Base-by-base conservation (phyloP, 257 asterid genomes). In the Solanum pinnatisectum region DNA sequence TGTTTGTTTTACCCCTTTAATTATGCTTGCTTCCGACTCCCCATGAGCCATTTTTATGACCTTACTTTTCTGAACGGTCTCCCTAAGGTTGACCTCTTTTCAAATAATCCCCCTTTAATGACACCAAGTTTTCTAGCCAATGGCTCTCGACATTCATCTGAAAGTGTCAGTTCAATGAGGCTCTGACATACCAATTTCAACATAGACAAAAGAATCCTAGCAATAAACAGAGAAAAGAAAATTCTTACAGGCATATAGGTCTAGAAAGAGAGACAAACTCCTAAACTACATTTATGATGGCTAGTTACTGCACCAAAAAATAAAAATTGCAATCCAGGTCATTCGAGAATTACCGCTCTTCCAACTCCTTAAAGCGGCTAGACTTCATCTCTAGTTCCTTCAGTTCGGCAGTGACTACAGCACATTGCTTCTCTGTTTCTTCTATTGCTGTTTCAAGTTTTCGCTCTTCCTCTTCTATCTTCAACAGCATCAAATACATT, bases 381-480 rank as follows among this genome's bases (percentile, higher is more conserved):
- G 98, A 96, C 89, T 97, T 97, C 46, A 94, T 83, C 91, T 97
- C 99, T 89, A 97, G 94, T 84, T 94, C 98, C 92, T 92, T 97
- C 78, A 97, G 89, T 91, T 97, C 97, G 73, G 94, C 91, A 81
- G 94, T 95, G 88, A 97, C 99, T 87, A 91, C 98, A 10, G 95
- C 90, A 87, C 96, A 93, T 90, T 95, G 98, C 92, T 94, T 96
- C 93, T 97, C 99, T 87, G 99, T 96, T 93, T 96, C 99, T 56
- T 91, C 91, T 90, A 97, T 97, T 81, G 98, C 99, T 74, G 99
- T 98, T 94, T 96, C 99, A 87, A 97, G 99, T 91, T 96, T 95
- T 44, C 95, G 90, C 89, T 97, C 99, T 90, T 95, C 99, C 90
- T 96, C 99, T 93, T 95, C 99, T 91, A 97, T 96, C 99, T 97